Evolutionary conservation across 768 basidiomycete species (phyloP).

Genomic region (Termitomyces sp.): DNA sequence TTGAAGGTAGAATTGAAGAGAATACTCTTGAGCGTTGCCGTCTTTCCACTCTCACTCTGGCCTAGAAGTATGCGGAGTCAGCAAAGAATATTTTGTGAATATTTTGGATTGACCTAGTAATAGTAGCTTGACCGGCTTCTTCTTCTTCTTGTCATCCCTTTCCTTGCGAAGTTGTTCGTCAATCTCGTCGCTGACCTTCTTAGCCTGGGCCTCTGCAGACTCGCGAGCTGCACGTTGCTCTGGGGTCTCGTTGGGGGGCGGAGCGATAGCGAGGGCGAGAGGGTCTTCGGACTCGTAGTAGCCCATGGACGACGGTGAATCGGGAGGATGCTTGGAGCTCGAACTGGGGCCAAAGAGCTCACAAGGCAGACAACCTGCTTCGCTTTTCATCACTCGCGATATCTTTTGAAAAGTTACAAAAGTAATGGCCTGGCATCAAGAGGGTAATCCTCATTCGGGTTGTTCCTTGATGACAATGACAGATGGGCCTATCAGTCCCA

Average conservation of each 20-base stretch:
- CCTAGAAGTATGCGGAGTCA: constrained; percentile 21
- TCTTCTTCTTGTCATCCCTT: constrained; percentile 51
- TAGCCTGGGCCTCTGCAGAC: constrained; percentile 56
- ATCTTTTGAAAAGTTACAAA: constrained; percentile 11
- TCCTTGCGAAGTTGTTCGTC: constrained; percentile 69
- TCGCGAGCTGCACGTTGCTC: constrained; percentile 52
- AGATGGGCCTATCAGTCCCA: background rate
- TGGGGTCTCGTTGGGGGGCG: constrained; percentile 57
- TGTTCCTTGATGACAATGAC: constrained; percentile 11
- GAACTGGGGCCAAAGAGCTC: constrained; percentile 13
- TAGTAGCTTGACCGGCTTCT: constrained; percentile 66
- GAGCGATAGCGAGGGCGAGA: constrained; percentile 51
- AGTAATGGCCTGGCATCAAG: constrained; percentile 6
- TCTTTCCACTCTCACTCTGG: constrained; percentile 77
- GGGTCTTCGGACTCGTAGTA: constrained; percentile 51
- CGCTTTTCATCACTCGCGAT: constrained; percentile 14
- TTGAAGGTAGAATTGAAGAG: background rate
- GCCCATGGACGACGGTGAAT: constrained; percentile 17
- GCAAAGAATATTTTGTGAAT: constrained; percentile 1
- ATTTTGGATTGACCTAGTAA: constrained; percentile 45
- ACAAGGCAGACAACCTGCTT: constrained; percentile 14
- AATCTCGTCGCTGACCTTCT: constrained; percentile 63
- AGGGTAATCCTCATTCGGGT: constrained; percentile 11
- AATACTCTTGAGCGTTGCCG: constrained; percentile 72
- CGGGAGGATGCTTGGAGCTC: constrained; percentile 8